Evolutionary conservation across 352 stramenopile genomes (phyloP).

Genomic region (Globisporangium paddicum): DNA sequence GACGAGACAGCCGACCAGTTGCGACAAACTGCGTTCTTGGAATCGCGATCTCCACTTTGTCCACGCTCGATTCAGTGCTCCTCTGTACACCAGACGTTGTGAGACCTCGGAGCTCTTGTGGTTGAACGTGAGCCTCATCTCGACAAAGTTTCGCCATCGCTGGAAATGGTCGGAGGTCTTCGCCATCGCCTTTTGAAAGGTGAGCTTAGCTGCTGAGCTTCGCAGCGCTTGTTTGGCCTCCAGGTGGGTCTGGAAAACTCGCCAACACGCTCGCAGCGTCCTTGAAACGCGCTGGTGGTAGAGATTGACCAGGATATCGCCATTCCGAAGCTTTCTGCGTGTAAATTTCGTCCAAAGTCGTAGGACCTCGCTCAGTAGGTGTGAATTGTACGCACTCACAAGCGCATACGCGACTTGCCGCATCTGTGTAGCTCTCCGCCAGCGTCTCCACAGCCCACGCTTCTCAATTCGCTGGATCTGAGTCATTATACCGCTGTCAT

Average conservation of each 20-base stretch:
- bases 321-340: not conserved
- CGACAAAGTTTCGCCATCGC: not conserved
- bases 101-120: not conserved
- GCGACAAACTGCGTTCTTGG: not conserved
- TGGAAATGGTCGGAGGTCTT: not conserved
- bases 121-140: not conserved
- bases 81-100: not conserved
- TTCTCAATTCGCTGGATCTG: not conserved
- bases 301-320: not conserved
- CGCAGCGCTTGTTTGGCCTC: not conserved
- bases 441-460: not conserved
- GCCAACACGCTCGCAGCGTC: not conserved
- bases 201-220: not conserved
- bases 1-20: not conserved
- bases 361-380: not conserved
- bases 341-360: not conserved
- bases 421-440: not conserved
- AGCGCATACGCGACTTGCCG: not conserved
- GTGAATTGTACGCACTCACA: not conserved
- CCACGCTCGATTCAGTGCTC: not conserved
- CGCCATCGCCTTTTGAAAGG: not conserved
- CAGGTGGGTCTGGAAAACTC: not conserved
- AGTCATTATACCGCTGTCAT: not conserved
- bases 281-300: not conserved
- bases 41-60: conserved; percentile 1